Conservation (phyloP, 495 filamentous ascomycete species). For the Neurospora sublineolata region DNA sequence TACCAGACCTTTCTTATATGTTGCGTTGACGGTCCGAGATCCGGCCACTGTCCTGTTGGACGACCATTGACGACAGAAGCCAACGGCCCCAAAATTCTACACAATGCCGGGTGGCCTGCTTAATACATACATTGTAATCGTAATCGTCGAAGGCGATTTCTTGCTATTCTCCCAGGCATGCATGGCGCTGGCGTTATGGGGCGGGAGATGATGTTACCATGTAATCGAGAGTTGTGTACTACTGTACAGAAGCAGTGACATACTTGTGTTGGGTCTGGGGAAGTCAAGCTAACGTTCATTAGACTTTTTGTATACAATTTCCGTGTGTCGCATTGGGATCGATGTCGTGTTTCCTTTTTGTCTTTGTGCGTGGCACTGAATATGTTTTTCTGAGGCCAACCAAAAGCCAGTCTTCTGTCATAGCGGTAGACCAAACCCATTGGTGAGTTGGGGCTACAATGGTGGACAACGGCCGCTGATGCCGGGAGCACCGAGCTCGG, state of each 20-base stretch:
- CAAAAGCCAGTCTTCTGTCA: background rate
- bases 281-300: background rate
- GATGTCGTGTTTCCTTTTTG: background rate
- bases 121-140: background rate
- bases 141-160: background rate
- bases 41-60: background rate
- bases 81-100: background rate
- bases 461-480: background rate
- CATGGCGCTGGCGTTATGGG: background rate
- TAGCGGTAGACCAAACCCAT: background rate
- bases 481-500: background rate
- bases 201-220: background rate
- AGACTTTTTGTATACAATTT: background rate
- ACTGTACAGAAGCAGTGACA: background rate
- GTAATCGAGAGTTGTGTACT: background rate
- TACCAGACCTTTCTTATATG: constrained; percentile 47
- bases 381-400: background rate
- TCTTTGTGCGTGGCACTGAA: background rate
- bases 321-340: background rate
- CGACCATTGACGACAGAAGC: background rate
- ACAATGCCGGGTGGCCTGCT: background rate
- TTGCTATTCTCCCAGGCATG: background rate
- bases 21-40: constrained; percentile 16
- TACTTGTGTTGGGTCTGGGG: background rate
- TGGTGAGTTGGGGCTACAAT: background rate